Evolutionary conservation across 129 eudicot species (phyloP).

Genomic region (Saposhnikovia divaricata): DNA sequence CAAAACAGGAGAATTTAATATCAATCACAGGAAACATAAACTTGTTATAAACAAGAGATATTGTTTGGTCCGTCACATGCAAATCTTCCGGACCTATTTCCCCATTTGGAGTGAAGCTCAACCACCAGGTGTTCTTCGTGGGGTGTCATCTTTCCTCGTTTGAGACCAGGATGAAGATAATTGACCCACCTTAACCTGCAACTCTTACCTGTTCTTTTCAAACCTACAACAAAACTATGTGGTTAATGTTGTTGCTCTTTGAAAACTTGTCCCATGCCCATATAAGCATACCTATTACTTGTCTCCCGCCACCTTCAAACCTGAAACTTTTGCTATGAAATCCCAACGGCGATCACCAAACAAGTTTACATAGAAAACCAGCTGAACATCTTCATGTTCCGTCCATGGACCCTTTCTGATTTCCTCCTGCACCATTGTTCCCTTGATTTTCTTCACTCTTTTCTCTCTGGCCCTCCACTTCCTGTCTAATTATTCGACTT

Average conservation of each 20-base stretch:
- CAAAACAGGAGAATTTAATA: neutral
- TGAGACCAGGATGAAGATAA: slow-evolving; percentile 86
- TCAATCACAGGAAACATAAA: neutral
- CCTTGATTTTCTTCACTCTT: slow-evolving; percentile 7
- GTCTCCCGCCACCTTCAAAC: slow-evolving; percentile 99
- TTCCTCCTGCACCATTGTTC: slow-evolving; percentile 44
- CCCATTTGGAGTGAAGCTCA: slow-evolving; percentile 90
- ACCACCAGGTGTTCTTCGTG: slow-evolving; percentile 79
- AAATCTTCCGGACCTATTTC: slow-evolving; percentile 56
- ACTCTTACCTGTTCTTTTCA: slow-evolving; percentile 96
- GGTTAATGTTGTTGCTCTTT: slow-evolving; percentile 15
- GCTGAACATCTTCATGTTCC: slow-evolving; percentile 74
- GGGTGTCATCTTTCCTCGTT: slow-evolving; percentile 93
- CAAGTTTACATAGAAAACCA: slow-evolving; percentile 60
- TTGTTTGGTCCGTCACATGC: neutral
- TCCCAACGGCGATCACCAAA: slow-evolving; percentile 92
- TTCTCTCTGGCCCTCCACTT: slow-evolving; percentile 10
- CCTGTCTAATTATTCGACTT: neutral
- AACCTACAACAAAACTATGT: slow-evolving; percentile 45
- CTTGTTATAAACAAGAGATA: neutral
- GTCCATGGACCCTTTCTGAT: slow-evolving; percentile 86
- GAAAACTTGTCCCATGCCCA: slow-evolving; percentile 36
- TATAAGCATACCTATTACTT: slow-evolving; percentile 31
- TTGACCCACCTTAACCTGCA: slow-evolving; percentile 98
- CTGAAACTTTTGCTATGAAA: slow-evolving; percentile 22